These are phyloP conservation scores for Ogataea ganodermae DNA, from an alignment of 805 yeast species.

Conservation along the genomic window DNA sequence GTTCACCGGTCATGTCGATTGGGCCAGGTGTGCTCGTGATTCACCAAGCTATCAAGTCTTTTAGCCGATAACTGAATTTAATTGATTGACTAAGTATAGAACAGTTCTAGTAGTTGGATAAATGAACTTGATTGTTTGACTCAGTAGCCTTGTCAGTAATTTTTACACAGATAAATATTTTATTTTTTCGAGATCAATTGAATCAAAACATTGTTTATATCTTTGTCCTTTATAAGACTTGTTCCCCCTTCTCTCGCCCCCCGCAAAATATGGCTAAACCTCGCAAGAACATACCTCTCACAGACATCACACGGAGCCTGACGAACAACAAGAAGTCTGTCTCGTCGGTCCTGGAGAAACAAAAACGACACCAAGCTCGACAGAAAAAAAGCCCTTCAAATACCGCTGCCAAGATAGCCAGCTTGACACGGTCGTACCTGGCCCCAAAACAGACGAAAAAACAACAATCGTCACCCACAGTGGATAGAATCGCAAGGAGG, in stretches of 20 bases:
- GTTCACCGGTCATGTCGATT: no score
- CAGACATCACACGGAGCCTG: conserved; percentile 5
- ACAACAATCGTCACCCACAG: not conserved
- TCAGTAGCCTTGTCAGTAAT: no score
- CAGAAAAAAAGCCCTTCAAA: not conserved
- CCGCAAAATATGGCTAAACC: not conserved
- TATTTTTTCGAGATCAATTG: no score
- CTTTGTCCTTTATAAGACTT: not conserved
- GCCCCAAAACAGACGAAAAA: not conserved
- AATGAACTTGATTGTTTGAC: no score
- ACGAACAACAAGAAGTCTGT: not conserved
- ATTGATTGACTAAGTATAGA: no score
- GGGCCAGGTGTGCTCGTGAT: no score
- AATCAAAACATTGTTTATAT: no score
- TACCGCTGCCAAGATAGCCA: conserved; percentile 10
- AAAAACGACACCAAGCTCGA: not conserved
- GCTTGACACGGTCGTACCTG: conserved; percentile 14
- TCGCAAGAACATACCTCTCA: not conserved
- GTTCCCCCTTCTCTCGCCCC: not conserved
- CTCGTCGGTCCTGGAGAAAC: not conserved
- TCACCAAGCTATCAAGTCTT: no score
- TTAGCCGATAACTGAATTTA: no score
- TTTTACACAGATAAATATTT: no score
- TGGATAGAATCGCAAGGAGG: conserved; percentile 10
- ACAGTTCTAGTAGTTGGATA: no score